These are phyloP conservation scores for Aegilops sharonensis DNA, from an alignment of 176 grass and related monocot genomes.

Conservation along the genomic window DNA sequence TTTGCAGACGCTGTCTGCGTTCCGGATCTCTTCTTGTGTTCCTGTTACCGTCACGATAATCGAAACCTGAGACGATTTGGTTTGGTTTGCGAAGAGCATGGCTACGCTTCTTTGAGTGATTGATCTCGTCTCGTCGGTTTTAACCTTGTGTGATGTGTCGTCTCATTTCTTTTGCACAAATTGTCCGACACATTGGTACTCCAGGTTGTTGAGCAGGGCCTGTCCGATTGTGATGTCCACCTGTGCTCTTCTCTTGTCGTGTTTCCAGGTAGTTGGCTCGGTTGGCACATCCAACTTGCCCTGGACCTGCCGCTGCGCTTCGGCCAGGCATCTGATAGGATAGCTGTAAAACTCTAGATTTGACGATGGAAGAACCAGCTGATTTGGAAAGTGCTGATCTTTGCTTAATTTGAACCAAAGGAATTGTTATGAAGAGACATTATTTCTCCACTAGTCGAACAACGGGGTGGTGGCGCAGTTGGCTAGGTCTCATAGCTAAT, in stretches of 20 bases:
- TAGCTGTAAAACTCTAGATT: too few species aligned
- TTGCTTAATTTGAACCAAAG: too few species aligned
- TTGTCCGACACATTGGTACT: background rate
- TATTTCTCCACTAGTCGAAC: too few species aligned
- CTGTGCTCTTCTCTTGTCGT: too few species aligned
- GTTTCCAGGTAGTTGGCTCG: background rate
- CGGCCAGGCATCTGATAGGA: too few species aligned
- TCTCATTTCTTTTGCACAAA: background rate
- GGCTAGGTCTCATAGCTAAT: constrained; percentile 19
- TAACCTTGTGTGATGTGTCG: too few species aligned
- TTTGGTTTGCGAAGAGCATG: background rate
- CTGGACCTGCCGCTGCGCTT: too few species aligned
- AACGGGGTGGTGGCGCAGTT: constrained; percentile 55
- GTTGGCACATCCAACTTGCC: background rate
- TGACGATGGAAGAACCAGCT: too few species aligned
- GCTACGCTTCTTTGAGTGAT: background rate
- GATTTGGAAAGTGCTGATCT: too few species aligned
- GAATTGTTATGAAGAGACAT: too few species aligned
- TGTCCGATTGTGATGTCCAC: background rate
- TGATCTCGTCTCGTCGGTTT: background rate
- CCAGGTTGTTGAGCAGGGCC: background rate
- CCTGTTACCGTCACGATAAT: background rate
- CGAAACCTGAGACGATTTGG: background rate
- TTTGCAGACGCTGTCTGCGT: background rate
- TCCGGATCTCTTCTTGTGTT: background rate